Evolutionary conservation across 2,329 filamentous ascomycete species (phyloP).

Genomic region (Saccharata proteae): DNA sequence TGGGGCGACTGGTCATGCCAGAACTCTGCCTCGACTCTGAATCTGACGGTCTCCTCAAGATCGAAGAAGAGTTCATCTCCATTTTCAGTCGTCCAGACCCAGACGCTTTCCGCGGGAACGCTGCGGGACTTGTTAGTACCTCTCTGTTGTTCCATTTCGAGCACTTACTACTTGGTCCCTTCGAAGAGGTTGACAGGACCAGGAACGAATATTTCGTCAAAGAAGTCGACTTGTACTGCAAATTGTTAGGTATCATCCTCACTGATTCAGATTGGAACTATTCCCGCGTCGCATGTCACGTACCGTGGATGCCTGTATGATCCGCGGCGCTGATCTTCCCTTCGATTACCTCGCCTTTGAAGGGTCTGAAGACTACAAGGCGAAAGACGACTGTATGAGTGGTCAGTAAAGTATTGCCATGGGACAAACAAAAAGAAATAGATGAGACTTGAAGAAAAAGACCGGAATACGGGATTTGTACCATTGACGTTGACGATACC

Average conservation of each 20-base stretch:
- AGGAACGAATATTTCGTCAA: slow-evolving; percentile 79
- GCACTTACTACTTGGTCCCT: slow-evolving; percentile 54
- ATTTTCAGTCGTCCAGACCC: slow-evolving; percentile 69
- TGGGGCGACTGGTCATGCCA: slow-evolving; percentile 88
- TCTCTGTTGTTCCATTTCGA: background rate
- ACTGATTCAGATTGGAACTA: too few relatives aligned
- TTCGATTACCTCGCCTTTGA: slow-evolving; percentile 84
- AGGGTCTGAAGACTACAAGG: slow-evolving; percentile 85
- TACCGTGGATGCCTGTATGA: slow-evolving; percentile 59
- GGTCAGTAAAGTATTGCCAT: slow-evolving; percentile 7
- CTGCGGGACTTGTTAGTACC: slow-evolving; percentile 28
- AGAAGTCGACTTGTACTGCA: slow-evolving; percentile 75
- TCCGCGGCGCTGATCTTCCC: slow-evolving; percentile 70
- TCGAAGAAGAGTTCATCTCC: slow-evolving; percentile 74
- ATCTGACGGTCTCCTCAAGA: slow-evolving; percentile 74
- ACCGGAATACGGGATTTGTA: slow-evolving; percentile 25
- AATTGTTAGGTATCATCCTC: too few relatives aligned
- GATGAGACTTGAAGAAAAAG: background rate
- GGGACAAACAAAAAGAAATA: slow-evolving; percentile 1
- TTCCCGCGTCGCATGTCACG: too few relatives aligned
- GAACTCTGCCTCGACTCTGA: slow-evolving; percentile 74
- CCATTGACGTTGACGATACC: slow-evolving; percentile 92
- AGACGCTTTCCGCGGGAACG: slow-evolving; percentile 63
- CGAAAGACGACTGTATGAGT: slow-evolving; percentile 79
- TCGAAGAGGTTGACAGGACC: slow-evolving; percentile 19